A percentile compares a stretch with the other conserved stretches of the same genome.
These are phyloP conservation scores for Paecilomyces dactylethromorphus DNA, from an alignment of 2,329 filamentous ascomycete genomes.

Conservation along the genomic window DNA sequence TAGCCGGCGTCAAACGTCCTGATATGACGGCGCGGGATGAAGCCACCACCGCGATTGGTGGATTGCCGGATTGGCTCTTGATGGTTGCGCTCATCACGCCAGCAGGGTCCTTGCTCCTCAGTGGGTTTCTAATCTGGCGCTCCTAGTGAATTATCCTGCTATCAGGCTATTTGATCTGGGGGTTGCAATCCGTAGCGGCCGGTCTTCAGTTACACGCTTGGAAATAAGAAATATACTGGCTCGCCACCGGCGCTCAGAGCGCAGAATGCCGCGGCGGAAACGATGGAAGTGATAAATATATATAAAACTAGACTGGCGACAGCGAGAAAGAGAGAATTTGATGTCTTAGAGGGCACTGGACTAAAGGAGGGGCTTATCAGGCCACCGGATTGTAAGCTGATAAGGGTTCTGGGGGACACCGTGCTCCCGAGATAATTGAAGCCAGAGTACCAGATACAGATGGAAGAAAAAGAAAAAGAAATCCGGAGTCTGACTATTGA, in stretches of 20 bases:
- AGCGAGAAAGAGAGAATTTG: neutral
- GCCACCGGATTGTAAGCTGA: neutral
- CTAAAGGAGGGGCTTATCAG: neutral
- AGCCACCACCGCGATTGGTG: conserved; percentile 54
- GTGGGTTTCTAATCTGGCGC: neutral
- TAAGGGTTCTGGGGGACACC: neutral
- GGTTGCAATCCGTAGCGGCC: neutral
- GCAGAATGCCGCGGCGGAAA: neutral
- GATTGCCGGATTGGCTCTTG: conserved; percentile 43
- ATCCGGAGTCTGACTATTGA: neutral
- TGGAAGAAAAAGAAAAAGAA: neutral
- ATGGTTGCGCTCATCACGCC: conserved; percentile 17
- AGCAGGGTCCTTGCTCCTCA: neutral
- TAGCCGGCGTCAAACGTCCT: conserved; percentile 70
- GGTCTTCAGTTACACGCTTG: neutral
- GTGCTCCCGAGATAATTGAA: neutral
- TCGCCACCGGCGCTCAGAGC: neutral
- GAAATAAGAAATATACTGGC: neutral
- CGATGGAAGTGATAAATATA: neutral
- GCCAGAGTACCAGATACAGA: neutral
- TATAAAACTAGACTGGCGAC: neutral
- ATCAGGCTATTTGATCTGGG: neutral
- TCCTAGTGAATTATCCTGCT: neutral
- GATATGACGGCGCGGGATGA: conserved; percentile 79
- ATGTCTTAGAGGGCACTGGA: neutral